These are phyloP conservation scores for Microcyclosporella mali DNA, from an alignment of 2,329 filamentous ascomycete genomes.

Conservation along the genomic window DNA sequence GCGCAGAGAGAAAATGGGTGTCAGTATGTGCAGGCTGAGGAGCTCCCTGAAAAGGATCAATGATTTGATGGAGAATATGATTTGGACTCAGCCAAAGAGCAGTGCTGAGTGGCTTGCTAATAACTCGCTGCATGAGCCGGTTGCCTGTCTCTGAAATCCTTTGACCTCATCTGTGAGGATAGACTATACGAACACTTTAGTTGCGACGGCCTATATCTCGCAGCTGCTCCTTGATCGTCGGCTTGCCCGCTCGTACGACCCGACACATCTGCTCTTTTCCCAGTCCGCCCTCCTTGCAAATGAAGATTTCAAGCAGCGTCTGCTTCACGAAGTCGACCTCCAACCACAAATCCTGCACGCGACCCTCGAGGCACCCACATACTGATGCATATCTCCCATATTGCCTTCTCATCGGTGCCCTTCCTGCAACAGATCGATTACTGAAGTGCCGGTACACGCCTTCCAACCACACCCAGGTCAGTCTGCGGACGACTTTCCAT, in stretches of 20 bases:
- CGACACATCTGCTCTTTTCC: slow-evolving; percentile 5
- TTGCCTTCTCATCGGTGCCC: slow-evolving; percentile 12
- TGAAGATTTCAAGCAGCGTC: slow-evolving; percentile 5
- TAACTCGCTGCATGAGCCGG: too few relatives aligned
- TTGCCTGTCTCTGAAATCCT: too few relatives aligned
- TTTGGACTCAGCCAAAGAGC: too few relatives aligned
- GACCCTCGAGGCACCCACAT: slow-evolving; percentile 5
- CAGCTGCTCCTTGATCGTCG: slow-evolving; percentile 6
- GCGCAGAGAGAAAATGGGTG: too few relatives aligned
- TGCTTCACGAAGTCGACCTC: slow-evolving; percentile 10
- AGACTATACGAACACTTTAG: not conserved
- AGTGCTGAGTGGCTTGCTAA: too few relatives aligned
- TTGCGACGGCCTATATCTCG: not conserved
- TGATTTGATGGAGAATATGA: too few relatives aligned
- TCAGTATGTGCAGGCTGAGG: too few relatives aligned
- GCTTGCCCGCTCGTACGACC: slow-evolving; percentile 4
- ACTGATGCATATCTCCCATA: slow-evolving; percentile 6
- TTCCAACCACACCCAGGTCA: slow-evolving; percentile 18
- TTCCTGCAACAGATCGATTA: not conserved
- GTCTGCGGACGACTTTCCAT: slow-evolving; percentile 5
- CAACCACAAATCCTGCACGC: slow-evolving; percentile 6
- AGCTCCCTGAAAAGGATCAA: too few relatives aligned
- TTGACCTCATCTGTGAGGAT: too few relatives aligned
- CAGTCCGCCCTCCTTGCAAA: slow-evolving; percentile 3
- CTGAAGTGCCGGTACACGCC: slow-evolving; percentile 15